These are phyloP conservation scores for Plantago major DNA, from an alignment of 257 asterid genomes.

Conservation along the genomic window DNA sequence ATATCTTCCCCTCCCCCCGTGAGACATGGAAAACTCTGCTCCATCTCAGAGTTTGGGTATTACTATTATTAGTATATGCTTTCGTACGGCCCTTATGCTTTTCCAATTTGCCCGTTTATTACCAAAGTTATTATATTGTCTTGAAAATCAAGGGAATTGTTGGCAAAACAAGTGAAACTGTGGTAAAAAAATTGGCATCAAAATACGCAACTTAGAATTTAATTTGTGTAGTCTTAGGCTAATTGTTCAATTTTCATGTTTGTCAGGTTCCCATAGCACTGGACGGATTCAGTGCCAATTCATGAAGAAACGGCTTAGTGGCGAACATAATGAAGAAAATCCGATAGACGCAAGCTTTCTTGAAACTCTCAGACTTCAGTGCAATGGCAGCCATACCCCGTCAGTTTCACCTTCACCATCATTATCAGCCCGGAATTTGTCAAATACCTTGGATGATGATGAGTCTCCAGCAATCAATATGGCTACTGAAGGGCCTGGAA, in stretches of 20 bases:
- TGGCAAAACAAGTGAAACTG: no score
- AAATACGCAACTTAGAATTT: not conserved
- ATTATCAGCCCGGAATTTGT: slow-evolving; percentile 29
- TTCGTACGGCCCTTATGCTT: no score
- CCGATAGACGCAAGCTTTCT: slow-evolving; percentile 56
- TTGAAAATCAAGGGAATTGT: no score
- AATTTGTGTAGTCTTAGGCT: not conserved
- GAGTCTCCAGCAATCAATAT: slow-evolving; percentile 44
- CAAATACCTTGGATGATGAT: not conserved
- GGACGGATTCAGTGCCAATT: slow-evolving; percentile 73
- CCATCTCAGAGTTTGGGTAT: not conserved
- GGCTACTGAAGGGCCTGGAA: slow-evolving; percentile 73
- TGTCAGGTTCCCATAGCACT: slow-evolving; percentile 70
- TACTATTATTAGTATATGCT: not conserved
- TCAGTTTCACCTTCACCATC: slow-evolving; percentile 26
- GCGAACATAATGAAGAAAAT: slow-evolving; percentile 52
- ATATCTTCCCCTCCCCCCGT: no score
- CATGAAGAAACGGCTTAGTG: slow-evolving; percentile 42
- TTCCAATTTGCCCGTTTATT: no score
- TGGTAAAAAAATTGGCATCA: no score
- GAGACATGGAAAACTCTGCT: not conserved
- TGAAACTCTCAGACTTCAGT: slow-evolving; percentile 38
- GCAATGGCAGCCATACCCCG: slow-evolving; percentile 31
- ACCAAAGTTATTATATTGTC: no score
- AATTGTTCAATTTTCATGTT: not conserved